Evolutionary conservation across 805 yeast species (phyloP).

Genomic region (Kazachstania taianensis): DNA sequence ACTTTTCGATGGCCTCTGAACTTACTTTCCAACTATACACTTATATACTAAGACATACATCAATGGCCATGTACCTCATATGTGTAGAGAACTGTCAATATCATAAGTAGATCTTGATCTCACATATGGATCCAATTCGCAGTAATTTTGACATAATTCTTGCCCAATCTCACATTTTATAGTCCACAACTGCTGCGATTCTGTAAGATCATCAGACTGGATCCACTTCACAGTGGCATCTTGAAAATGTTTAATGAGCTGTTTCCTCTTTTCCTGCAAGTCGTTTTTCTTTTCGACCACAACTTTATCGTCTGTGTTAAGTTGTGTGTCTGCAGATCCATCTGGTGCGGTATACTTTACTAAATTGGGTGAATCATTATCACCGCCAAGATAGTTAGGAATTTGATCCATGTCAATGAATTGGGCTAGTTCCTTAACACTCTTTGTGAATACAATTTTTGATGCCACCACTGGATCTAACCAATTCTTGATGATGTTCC

Average conservation of each 20-base stretch:
- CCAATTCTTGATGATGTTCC: slow-evolving; percentile 91
- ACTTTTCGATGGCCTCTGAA: too few species aligned
- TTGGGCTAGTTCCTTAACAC: slow-evolving; percentile 52
- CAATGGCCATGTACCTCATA: too few species aligned
- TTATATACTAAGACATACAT: too few species aligned
- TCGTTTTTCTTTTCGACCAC: slow-evolving; percentile 1
- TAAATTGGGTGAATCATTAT: slow-evolving; percentile 41
- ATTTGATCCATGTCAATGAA: slow-evolving; percentile 50
- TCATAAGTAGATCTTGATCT: slow-evolving; percentile 76
- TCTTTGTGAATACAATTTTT: slow-evolving; percentile 76
- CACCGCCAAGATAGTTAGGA: slow-evolving; percentile 69
- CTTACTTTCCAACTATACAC: too few species aligned
- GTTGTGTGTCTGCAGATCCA: slow-evolving; percentile 40
- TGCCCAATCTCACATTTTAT: slow-evolving; percentile 46
- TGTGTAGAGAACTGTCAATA: slow-evolving; percentile 47
- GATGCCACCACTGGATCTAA: slow-evolving; percentile 93
- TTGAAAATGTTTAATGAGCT: slow-evolving; percentile 44
- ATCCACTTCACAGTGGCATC: slow-evolving; percentile 72
- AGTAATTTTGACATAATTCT: slow-evolving; percentile 52
- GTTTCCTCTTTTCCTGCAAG: slow-evolving; percentile 43
- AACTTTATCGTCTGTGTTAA: slow-evolving; percentile 35
- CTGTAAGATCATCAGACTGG: slow-evolving; percentile 35
- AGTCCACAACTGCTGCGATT: slow-evolving; percentile 37
- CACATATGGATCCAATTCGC: slow-evolving; percentile 65
- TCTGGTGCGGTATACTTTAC: slow-evolving; percentile 53